These are phyloP conservation scores for Ophiostoma ulmi DNA, from an alignment of 2,329 filamentous ascomycete species.

Conservation along the genomic window DNA sequence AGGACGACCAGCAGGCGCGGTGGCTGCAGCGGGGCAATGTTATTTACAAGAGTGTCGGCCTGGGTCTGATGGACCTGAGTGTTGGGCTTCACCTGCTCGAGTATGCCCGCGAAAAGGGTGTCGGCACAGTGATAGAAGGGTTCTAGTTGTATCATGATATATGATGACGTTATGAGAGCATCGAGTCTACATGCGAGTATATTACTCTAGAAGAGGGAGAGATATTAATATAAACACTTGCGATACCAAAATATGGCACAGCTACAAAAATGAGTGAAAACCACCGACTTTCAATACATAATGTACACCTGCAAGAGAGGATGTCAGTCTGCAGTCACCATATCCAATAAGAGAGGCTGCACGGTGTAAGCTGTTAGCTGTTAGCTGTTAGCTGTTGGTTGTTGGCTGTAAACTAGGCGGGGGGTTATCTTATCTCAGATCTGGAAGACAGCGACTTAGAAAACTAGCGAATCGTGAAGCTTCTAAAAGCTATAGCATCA, in stretches of 20 bases:
- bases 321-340: neutral
- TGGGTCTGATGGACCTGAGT: slow-evolving; percentile 62
- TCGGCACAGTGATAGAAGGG: slow-evolving; percentile 50
- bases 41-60: slow-evolving; percentile 63
- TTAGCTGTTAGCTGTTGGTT: neutral
- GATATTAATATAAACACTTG: too few relatives aligned
- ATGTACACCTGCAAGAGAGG: neutral
- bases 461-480: neutral
- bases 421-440: neutral
- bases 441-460: neutral
- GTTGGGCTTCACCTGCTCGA: slow-evolving; percentile 55
- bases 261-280: too few relatives aligned
- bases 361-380: neutral
- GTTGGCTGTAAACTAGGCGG: neutral
- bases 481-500: neutral
- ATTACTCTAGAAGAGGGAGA: too few relatives aligned
- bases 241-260: too few relatives aligned
- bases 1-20: slow-evolving; percentile 45
- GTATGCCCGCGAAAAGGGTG: slow-evolving; percentile 49
- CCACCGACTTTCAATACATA: neutral
- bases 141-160: slow-evolving; percentile 40
- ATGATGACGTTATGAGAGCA: neutral
- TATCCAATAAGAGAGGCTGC: neutral
- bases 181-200: too few relatives aligned
- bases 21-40: slow-evolving; percentile 61